Base-by-base conservation (phyloP, 1,284 basidiomycete species). In the Microbotryum saponariae region DNA sequence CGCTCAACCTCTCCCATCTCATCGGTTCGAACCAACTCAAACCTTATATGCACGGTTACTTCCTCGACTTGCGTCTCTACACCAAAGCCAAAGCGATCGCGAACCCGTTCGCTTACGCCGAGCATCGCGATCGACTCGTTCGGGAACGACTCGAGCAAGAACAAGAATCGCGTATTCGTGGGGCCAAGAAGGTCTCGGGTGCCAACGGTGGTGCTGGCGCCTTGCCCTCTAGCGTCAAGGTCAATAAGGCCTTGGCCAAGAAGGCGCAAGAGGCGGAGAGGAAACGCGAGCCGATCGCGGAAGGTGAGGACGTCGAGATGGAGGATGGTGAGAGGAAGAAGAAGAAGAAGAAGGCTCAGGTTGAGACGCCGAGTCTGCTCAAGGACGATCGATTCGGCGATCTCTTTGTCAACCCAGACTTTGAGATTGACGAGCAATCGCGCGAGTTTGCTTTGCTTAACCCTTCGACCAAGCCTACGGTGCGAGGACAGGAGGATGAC, bases 1-100 rank as follows among this genome's bases (percentile, higher is more conserved):
- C 82, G 89, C 84, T 97, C 62, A 89, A 90, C n/a, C 78, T 99
- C 75, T 87, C 91, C 69, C 89, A 96, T 75, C 88, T 98, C 70
- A 79, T 97, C 71, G 96, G 96, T 57, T 96, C 92, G 2, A 85
- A 91, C 14, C 84, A 89, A 18, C 87, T 98, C 80, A 93, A 94
- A 75, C 94, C 96, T 2, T 99, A 98, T 78, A 97, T 99, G 94
- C 96, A 99, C 77, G 96, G 96, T 54, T 97, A 93, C 83, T 98
- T 99, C 79, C 78, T 98, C 69, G 88, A 91, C 12, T 84, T 98
- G 76, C 88, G 91, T 72, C 83, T 97, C 8, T 98, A 98, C 80
- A 90, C 96, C 71, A 88, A 92, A 56, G 96, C 96, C 1, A 85
- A 93, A 44, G 83, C 97, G 70, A 91, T 98, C 70, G 87, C 90